These are phyloP conservation scores for Podaxis sp. DNA, from an alignment of 768 basidiomycete species.

Conservation along the genomic window DNA sequence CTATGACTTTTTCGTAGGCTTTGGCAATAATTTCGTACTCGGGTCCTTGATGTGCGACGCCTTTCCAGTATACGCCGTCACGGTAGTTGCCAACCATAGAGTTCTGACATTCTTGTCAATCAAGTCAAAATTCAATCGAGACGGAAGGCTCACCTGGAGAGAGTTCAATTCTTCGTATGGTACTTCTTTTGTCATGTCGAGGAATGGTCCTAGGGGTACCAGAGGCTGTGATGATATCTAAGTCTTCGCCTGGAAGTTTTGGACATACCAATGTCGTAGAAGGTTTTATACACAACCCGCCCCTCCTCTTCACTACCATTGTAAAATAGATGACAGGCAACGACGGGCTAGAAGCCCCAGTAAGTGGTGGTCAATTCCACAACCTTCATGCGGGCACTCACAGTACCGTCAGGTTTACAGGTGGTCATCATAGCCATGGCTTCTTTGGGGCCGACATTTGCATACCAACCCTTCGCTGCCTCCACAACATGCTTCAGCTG, in stretches of 20 bases:
- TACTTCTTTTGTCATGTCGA: conserved; percentile 39
- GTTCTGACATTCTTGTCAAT: conserved; percentile 31
- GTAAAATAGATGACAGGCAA: conserved; percentile 40
- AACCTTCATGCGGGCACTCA: conserved; percentile 20
- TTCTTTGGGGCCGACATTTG: conserved; percentile 37
- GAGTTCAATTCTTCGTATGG: conserved; percentile 47
- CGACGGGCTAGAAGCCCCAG: conserved; percentile 31
- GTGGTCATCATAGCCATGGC: conserved; percentile 33
- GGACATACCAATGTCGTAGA: conserved; percentile 44
- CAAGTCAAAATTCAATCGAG: not conserved
- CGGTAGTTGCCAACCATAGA: conserved; percentile 30
- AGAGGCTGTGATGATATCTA: not conserved
- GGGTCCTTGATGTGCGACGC: conserved; percentile 31
- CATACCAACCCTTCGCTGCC: conserved; percentile 38
- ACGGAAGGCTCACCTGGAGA: conserved; percentile 30
- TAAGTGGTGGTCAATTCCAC: not conserved
- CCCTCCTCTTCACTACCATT: conserved; percentile 54
- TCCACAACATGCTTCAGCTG: conserved; percentile 30
- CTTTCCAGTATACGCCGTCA: conserved; percentile 42
- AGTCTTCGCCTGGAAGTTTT: not conserved
- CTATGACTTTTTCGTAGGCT: conserved; percentile 30
- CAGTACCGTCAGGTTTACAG: conserved; percentile 38
- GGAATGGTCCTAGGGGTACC: conserved; percentile 34
- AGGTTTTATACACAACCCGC: conserved; percentile 37
- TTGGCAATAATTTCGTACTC: conserved; percentile 24